phyloP scores from a whole-genome alignment of 352 stramenopile species.

The Blastocystis sp. region DNA sequence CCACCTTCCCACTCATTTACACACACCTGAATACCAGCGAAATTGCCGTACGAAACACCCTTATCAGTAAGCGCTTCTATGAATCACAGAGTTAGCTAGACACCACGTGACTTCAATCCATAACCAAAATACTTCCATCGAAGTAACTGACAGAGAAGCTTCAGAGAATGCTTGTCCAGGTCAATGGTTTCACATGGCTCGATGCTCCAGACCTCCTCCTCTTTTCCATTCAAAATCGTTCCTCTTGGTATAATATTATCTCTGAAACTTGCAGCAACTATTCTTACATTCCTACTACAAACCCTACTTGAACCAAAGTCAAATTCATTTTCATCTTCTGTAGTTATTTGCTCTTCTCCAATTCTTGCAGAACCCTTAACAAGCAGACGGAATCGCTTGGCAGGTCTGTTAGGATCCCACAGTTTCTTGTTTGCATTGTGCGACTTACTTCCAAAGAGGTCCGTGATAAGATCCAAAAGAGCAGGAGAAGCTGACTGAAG shows the following conservation, averaged over 20 bases:
- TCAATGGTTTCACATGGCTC: neutral
- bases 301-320: neutral
- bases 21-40: constrained; percentile 1
- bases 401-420: neutral
- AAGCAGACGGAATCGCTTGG: neutral
- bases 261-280: neutral
- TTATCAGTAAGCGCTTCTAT: neutral
- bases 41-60: neutral
- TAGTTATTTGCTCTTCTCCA: neutral
- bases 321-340: neutral
- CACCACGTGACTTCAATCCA: neutral
- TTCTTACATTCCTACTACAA: neutral
- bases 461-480: neutral
- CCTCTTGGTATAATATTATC: neutral
- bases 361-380: neutral
- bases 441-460: neutral
- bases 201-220: neutral
- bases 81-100: neutral
- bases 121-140: constrained; percentile 14
- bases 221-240: neutral
- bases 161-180: constrained; percentile 11
- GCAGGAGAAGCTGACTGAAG: neutral
- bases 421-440: neutral
- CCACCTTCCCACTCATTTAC: neutral
- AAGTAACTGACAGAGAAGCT: neutral